Conservation (phyloP, 805 yeast species). For the Yueomyces sp. region DNA sequence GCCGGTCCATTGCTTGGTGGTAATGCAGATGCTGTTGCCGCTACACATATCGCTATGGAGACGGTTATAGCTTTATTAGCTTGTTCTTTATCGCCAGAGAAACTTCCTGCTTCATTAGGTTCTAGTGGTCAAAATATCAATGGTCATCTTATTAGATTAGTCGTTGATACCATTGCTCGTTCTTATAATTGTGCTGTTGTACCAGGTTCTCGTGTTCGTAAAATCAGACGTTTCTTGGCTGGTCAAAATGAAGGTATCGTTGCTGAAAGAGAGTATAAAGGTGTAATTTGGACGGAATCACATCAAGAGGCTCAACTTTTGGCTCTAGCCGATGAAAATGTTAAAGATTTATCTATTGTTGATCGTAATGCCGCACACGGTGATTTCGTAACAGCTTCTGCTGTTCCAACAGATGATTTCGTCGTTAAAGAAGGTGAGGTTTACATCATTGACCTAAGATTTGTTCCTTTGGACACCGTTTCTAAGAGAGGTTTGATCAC, state of each 20-base stretch:
- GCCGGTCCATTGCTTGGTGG: constrained; percentile 72
- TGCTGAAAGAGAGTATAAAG: constrained; percentile 85
- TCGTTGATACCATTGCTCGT: constrained; percentile 81
- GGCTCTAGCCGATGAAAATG: constrained; percentile 10
- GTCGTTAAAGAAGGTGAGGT: constrained; percentile 70
- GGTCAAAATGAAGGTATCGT: constrained; percentile 92
- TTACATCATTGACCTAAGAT: constrained; percentile 67
- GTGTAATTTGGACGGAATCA: constrained; percentile 77
- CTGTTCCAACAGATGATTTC: constrained; percentile 71
- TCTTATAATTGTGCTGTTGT: constrained; percentile 73
- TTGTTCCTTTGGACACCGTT: constrained; percentile 51
- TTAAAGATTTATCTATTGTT: constrained; percentile 29
- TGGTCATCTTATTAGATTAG: constrained; percentile 54
- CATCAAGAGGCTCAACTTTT: constrained; percentile 58
- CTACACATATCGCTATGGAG: constrained; percentile 80
- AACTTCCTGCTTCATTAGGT: constrained; percentile 43
- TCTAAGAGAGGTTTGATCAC: constrained; percentile 55
- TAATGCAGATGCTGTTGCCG: constrained; percentile 82
- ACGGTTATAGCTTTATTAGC: constrained; percentile 70
- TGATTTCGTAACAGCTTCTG: constrained; percentile 21
- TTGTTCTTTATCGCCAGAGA: constrained; percentile 61
- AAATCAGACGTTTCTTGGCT: constrained; percentile 84
- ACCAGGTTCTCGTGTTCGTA: constrained; percentile 87
- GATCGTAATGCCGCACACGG: constrained; percentile 26
- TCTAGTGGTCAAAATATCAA: constrained; percentile 30